Evolutionary conservation across 441 rosid genomes (phyloP).

Genomic region (Adansonia rubrostipa): DNA sequence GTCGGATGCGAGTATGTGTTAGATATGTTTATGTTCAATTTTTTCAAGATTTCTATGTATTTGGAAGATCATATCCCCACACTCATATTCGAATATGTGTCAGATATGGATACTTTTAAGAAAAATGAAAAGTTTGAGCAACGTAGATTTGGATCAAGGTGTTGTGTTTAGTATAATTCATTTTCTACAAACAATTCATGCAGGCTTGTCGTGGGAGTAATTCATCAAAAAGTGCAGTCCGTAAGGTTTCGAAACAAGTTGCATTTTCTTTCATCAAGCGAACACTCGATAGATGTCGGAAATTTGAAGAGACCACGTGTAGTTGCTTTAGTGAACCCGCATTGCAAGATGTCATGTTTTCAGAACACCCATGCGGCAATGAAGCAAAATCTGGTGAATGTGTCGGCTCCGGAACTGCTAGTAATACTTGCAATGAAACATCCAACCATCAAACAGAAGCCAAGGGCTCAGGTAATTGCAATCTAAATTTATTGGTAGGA

Average conservation of each 20-base stretch:
- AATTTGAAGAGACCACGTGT: constrained; percentile 70
- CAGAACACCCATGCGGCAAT: constrained; percentile 57
- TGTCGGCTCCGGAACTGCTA: constrained; percentile 94
- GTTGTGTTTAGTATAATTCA: neutral
- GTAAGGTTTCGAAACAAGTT: constrained; percentile 77
- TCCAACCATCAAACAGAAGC: constrained; percentile 67
- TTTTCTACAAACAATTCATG: constrained; percentile 25
- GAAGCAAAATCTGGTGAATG: constrained; percentile 78
- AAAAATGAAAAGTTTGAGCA: too few species aligned
- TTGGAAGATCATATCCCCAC: too few species aligned
- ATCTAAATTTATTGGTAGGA: constrained; percentile 12
- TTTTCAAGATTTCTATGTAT: too few species aligned
- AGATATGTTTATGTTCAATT: too few species aligned
- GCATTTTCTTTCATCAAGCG: constrained; percentile 72
- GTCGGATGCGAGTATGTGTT: too few species aligned
- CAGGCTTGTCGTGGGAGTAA: constrained; percentile 81
- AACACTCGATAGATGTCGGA: constrained; percentile 71
- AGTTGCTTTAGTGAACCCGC: constrained; percentile 83
- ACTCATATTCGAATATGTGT: too few species aligned
- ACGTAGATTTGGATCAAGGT: neutral
- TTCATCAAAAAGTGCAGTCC: constrained; percentile 54
- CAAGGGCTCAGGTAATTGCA: constrained; percentile 76
- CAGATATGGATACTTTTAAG: too few species aligned
- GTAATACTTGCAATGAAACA: constrained; percentile 78
- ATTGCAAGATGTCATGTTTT: constrained; percentile 69